Base-by-base conservation (phyloP, 2,329 filamentous ascomycete species). In the Clarireedia paspali region DNA sequence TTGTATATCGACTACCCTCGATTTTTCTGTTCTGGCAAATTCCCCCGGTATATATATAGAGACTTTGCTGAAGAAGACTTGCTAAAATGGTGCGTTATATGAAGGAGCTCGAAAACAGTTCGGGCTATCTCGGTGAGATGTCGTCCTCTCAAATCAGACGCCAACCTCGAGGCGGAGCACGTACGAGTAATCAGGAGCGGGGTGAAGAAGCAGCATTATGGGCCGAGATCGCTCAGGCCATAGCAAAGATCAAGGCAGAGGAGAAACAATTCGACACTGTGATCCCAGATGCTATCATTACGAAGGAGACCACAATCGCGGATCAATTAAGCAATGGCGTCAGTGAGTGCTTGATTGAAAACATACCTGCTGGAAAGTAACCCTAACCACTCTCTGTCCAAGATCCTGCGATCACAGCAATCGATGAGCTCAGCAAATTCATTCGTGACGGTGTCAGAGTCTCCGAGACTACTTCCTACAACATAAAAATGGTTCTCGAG, bases 391-490 rank as follows among this genome's bases (percentile, higher is more conserved):
- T 20, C 59, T 48, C 27, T 42, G 27, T 9, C 36, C 9, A 50
- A 66, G 66, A 62, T 36, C 59, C 60, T 10, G 55, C 64, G 12
- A 46, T 66, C 4, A 50, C 56, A 40, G 66, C 68, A 23, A 47
- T 64, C 7, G 62, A 64, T 45, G 50, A 57, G 12, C 53, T 69
- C 6, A 58, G 47, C 20, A 55, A 45, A 36, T 50, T 44, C 20
- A 55, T 55, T 42, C 62, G 68, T n/a, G 63, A 69, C 42, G 56
- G 65, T 17, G 63, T 70, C 10, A 62, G 61, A 30, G 60, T 68
- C 15, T 60, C 64, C 2, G 67, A 70, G 26, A 57, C 64, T 3
- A 55, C 63, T 23, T 60, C 63, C 14, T 56, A 57, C n/a, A 56
- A 30, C 46, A 44, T 49, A 45, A 47, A 59, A 55, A 44, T 20